Base-by-base conservation (phyloP, 1,139 yeast genomes). In the Kodamaea sp. region DNA sequence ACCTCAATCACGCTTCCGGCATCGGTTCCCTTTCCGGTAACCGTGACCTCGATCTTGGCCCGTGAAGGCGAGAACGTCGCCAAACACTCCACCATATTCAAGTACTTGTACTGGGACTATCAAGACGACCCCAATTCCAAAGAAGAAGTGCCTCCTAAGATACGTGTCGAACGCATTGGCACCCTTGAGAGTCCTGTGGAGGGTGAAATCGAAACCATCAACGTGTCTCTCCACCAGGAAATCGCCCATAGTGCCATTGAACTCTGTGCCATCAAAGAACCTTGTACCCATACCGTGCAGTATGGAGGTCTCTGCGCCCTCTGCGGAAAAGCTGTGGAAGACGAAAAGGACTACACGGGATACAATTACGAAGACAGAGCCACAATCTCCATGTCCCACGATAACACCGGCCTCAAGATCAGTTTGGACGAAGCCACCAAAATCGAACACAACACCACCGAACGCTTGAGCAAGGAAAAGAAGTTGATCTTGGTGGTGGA, bases 301-400 rank as follows among this genome's bases (percentile, higher is more conserved):
- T 92, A 84, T 53, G 96, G 95, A 12, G 98, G 98, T 0, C 68
- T 92, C 29, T 92, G 99, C 66, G 97, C 97, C 0, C 64, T 89
- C 22, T 92, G 99, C 59, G 98, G 98, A 6, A 78, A 78, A 40
- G 74, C 86, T 3, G 75, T 90, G n/a, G 90, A 81, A 38, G 94
- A 82, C 46, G 89, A 80, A 47, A 78, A 78, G 38, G 96, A 87
- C 57, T 85, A 86, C 52, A 69, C 83, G 4, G 95, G 90, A 9
- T 86, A 79, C 47, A 76, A 73, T 43, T 80, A 80, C 49, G 77
- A 78, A 44, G 88, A 83, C 42, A 62, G 96, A 21, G 95, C 96
- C 13, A 85, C 92, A 2, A 84, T 88, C 28, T 70, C 89, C 16
- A 88, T 92, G 90, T 77, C 96, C 1, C 97, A 92, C 57, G 95